Base-by-base conservation (phyloP, 805 yeast genomes). In the Saccharomycopsis fibuligera region DNA sequence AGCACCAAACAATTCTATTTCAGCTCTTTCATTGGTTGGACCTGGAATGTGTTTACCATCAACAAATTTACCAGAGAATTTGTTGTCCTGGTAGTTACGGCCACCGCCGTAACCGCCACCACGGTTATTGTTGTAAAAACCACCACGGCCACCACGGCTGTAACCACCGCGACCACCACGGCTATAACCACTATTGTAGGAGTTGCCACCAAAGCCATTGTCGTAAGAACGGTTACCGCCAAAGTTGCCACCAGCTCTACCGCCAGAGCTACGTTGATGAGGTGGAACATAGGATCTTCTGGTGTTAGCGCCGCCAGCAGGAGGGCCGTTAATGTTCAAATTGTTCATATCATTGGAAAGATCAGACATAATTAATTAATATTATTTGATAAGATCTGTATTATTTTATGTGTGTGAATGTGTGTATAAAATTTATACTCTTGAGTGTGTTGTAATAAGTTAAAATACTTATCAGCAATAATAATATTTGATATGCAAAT, bases 41-140 rank as follows among this genome's bases (percentile, higher is more conserved):
- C 95, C 87, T 51, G 95, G 95, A 56, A 80, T 73, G 65, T 91
- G 98, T 62, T 78, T 79, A 59, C 97, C 98, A 62, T 89, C 84
- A 48, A 73, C 82, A 78, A 88, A 93, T 56, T 75, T 74, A 59
- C 99, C 99, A 19, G 47, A 31, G 45, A 51, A 47, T 24, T 31
- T 44, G 57, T 78, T 83, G 56, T 83, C 49, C 57, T 54, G 50
- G 58, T 51, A 21, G 36, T 55, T 48, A 33, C 55, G 55, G 47
- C 57, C 57, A 44, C 67, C 62, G 51, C 58, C 62, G 58, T 65
- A 64, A 57, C 66, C 62, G 33, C 64, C 58, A 42, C 63, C 60
- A 49, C 60, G 61, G 62, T 55, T 44, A 60, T 61, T 33, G 44
- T 65, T 59, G 54, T 68, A 48, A 44, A 55, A 59, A 48, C 63